A percentile compares a stretch with the other conserved stretches of the same genome.
Evolutionary conservation across 2,329 filamentous ascomycete genomes (phyloP).

Genomic region (Exutisphaerella laricina): DNA sequence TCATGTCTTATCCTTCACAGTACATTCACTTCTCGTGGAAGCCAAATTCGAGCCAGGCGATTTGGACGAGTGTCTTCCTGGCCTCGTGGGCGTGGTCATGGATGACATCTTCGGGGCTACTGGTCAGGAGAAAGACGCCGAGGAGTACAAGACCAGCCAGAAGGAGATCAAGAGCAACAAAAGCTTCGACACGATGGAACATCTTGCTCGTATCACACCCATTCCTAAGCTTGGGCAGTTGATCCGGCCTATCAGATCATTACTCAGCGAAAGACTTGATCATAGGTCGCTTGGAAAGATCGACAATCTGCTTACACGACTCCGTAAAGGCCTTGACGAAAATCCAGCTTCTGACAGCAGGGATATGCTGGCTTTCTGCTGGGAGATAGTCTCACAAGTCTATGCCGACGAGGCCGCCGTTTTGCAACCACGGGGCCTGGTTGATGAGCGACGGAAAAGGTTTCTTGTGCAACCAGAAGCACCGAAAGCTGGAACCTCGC

Average conservation of each 20-base stretch:
- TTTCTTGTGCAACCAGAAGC: conserved; percentile 75
- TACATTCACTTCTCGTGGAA: conserved; percentile 82
- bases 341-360: conserved; percentile 73
- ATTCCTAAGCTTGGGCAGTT: conserved; percentile 68
- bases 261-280: conserved; percentile 79
- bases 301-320: conserved; percentile 77
- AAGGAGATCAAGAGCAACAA: conserved; percentile 98
- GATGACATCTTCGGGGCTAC: conserved; percentile 93
- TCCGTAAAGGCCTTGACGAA: conserved; percentile 74
- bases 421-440: conserved; percentile 3
- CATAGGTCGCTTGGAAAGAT: conserved; percentile 80
- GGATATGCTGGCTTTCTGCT: conserved; percentile 88
- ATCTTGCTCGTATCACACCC: conserved; percentile 77
- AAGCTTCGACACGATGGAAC: conserved; percentile 94
- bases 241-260: conserved; percentile 67
- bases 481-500: conserved; percentile 68
- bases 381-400: conserved; percentile 83
- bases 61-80: conserved; percentile 76
- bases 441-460: conserved; percentile 20
- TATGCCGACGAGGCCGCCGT: conserved; percentile 48
- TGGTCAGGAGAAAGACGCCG: conserved; percentile 93
- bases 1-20: conserved; percentile 89
- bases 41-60: conserved; percentile 73
- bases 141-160: conserved; percentile 91
- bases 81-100: conserved; percentile 81